Conservation (phyloP, 2,329 filamentous ascomycete genomes). For the Aureobasidium pullulans region DNA sequence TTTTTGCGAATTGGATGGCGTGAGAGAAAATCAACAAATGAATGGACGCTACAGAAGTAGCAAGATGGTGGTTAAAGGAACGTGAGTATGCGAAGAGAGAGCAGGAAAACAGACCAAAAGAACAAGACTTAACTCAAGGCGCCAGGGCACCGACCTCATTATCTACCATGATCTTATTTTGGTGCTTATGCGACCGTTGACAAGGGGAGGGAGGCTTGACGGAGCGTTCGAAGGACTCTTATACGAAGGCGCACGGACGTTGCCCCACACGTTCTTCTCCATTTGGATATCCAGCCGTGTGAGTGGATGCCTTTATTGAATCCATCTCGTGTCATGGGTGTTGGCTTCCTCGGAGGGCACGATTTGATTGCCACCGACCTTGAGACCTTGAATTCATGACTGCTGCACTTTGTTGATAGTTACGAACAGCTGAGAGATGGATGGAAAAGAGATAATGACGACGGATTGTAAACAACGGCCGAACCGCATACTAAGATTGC, state of each 20-base stretch:
- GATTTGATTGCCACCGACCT: not conserved
- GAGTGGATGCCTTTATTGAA: not conserved
- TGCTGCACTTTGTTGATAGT: not conserved
- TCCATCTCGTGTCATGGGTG: conserved; percentile 3
- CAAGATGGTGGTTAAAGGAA: not conserved
- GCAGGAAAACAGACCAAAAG: not conserved
- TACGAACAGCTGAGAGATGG: not conserved
- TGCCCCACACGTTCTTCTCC: conserved; percentile 9
- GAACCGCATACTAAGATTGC: conserved; percentile 13
- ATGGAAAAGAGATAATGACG: not conserved
- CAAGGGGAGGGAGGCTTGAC: conserved; percentile 4
- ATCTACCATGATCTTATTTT: conserved; percentile 8
- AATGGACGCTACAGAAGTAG: conserved; percentile 8
- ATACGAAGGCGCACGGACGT: conserved; percentile 8
- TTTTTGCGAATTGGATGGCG: not conserved
- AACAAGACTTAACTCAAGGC: not conserved
- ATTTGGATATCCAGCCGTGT: not conserved
- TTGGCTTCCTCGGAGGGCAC: not conserved
- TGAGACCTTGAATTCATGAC: not conserved
- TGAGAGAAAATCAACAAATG: not conserved
- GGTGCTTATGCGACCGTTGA: conserved; percentile 4
- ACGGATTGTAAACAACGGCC: conserved; percentile 3
- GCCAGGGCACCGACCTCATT: conserved; percentile 4
- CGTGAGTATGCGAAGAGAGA: not conserved
- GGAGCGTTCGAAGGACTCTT: not conserved